Percentiles rank a stretch among this genome's conserved stretches.
phyloP scores from a whole-genome alignment of 2,329 filamentous ascomycete genomes.

The Cercospora brassicicola region DNA sequence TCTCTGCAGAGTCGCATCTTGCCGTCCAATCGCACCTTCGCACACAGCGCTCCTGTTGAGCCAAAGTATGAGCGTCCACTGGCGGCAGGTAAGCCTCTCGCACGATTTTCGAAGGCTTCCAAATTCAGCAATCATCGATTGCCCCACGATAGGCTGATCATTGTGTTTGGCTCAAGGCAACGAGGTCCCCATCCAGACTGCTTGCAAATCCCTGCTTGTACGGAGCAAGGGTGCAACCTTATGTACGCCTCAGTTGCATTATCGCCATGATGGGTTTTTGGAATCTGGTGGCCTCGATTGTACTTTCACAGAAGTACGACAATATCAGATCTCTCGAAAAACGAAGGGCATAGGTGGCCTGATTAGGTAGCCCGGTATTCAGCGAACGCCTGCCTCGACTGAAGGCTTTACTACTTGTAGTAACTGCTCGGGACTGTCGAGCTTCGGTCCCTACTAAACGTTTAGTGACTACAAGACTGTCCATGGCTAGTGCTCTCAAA shows the following conservation, averaged over 20 bases:
- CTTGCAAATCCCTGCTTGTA: too few species aligned
- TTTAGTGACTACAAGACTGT: neutral
- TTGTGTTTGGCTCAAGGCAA: neutral
- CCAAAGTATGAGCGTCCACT: neutral
- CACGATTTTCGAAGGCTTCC: neutral
- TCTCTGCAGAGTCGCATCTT: neutral
- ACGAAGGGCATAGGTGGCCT: too few species aligned
- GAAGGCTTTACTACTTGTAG: too few species aligned
- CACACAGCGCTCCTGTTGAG: neutral
- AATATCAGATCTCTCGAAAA: too few species aligned
- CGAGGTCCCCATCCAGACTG: neutral
- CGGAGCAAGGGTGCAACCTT: too few species aligned
- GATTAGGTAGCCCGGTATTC: too few species aligned
- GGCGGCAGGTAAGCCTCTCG: neutral
- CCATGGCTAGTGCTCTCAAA: neutral
- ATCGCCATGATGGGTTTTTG: too few species aligned
- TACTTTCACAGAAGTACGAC: too few species aligned
- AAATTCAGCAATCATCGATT: neutral
- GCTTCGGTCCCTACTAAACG: neutral
- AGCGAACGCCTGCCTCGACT: too few species aligned
- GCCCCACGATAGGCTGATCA: neutral
- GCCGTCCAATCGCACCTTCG: neutral
- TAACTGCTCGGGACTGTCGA: neutral
- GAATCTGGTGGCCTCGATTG: too few species aligned
- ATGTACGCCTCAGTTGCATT: too few species aligned